Evolutionary conservation across 1,139 yeast species (phyloP), one percentile per base, ranked within the genome.

Genomic region (Taiozyma sp.): DNA sequence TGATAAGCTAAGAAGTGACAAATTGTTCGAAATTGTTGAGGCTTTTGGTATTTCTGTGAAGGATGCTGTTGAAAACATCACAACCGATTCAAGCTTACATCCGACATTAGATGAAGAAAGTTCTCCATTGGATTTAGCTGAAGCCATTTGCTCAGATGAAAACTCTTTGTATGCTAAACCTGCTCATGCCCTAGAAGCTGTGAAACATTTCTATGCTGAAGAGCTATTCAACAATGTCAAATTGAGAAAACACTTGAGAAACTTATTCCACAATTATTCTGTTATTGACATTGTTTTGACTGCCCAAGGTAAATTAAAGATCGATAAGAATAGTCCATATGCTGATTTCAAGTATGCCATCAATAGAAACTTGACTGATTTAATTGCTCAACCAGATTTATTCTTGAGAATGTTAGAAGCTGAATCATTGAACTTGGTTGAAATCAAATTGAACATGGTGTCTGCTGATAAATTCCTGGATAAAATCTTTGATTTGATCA

Each of bases 321-420:
- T 93, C 56, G 96, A 87, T 59, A 83, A 80, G 52, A 84, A 84
- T 56, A 85, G 93, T 56, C 87, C 93, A 2, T 92, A 84, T 63
- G 90, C 87, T 54, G 97, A 90, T 63, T 85, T 95, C 71, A 95
- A 93, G 67, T 95, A 93, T 68, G 96, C 97, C 19, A 79, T 83
- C 51, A 87, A 90, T 68, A 79, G 95, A 63, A 77, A 89, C 1
- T 85, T 93, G 12, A 78, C 79, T 12, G 93, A 91, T 54, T 79
- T 95, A 61, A 79, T 81, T 4, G 75, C 75, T 44, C 76, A 81
- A 49, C 98, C 99, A 0, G 96, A 90, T 62, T 73, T 87, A 30
- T 87, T 87, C 58, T 74, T 95, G 62, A 80, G 96, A 63, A 93
- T 93, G 96, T 72, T 92, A 49, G 92, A 87, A 64, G 99, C 99